Evolutionary conservation across 2,329 filamentous ascomycete species (phyloP).

Genomic region (Cyclaneusma minus): DNA sequence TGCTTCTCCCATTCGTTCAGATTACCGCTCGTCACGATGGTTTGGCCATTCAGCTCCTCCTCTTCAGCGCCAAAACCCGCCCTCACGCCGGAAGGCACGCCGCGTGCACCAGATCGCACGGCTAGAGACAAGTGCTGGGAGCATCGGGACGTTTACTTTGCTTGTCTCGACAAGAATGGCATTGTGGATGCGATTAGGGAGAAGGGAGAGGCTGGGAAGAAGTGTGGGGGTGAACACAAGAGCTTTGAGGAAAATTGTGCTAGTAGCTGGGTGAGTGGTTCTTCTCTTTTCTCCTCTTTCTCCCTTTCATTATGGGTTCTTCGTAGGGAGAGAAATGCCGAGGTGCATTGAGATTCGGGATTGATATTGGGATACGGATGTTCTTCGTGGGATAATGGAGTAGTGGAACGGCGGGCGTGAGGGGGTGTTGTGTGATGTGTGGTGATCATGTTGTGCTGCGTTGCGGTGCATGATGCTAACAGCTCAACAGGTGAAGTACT

Average conservation of each 20-base stretch:
- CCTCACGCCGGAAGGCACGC: conserved; percentile 39
- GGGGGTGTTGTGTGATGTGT: no score
- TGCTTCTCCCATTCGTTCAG: no score
- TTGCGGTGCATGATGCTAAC: conserved; percentile 7
- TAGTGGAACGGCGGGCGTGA: no score
- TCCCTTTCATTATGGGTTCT: conserved; percentile 3
- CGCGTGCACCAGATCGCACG: conserved; percentile 68
- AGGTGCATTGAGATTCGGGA: neutral
- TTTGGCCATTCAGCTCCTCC: conserved; percentile 27
- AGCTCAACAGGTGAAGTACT: conserved; percentile 66
- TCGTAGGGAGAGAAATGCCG: neutral
- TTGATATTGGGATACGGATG: no score
- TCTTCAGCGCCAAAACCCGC: conserved; percentile 23
- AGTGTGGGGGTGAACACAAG: conserved; percentile 42
- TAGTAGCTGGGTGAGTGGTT: conserved; percentile 69
- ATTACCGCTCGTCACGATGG: no score
- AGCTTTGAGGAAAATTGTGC: conserved; percentile 79
- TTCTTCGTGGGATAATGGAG: no score
- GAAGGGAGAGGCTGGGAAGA: conserved; percentile 36
- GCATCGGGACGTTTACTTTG: conserved; percentile 74
- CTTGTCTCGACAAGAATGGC: conserved; percentile 65
- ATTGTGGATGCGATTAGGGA: conserved; percentile 62
- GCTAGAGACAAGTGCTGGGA: conserved; percentile 82
- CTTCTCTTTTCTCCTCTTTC: conserved; percentile 3
- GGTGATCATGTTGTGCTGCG: no score